Evolutionary conservation across 805 yeast species (phyloP), one percentile per base, ranked within the genome.

Genomic region (Cephaloascus fragrans): DNA sequence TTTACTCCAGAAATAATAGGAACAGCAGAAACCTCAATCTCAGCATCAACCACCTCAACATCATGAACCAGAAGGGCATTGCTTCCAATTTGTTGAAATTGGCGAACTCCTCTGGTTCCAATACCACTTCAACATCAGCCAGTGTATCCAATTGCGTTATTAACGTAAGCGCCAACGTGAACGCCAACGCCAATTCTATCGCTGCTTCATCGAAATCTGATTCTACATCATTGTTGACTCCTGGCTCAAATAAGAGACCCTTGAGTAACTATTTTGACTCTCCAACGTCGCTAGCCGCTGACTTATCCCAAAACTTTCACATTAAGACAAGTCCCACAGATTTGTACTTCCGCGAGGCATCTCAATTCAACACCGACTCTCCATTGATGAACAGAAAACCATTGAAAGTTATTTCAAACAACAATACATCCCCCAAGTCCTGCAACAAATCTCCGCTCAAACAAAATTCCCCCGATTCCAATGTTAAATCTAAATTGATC

Each of bases 211-310:
- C n/a, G n/a, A n/a, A n/a, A n/a, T n/a, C n/a, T n/a, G n/a, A n/a
- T 23, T 23, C 28, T 23, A 23, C 28, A 23, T 23, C 28, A 23
- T 23, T n/a, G n/a, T n/a, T n/a, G n/a, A n/a, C n/a, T n/a, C n/a
- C n/a, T n/a, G n/a, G n/a, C n/a, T n/a, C 28, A 23, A 31, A 31
- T 16, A 47, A 53, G 36, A 49, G 68, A 28, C 67, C 68, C 1
- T 43, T 56, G 35, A 54, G 64, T 38, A 56, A 66, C 10, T 57
- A 54, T 43, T 61, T 58, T 35, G 70, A 65, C 40, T 57, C 68
- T 2, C 72, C 74, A 8, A 55, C 65, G 3, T 51, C 65, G 0
- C 45, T 63, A 19, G 64, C 65, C 3, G 67, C 62, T 20, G 66
- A 62, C 40, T 50, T 63, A 23, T 49, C 59, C 9, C 51, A 59